Percentiles rank a stretch among this genome's conserved stretches.
phyloP scores from a whole-genome alignment of 768 basidiomycete species.

The Lactarius vividus region DNA sequence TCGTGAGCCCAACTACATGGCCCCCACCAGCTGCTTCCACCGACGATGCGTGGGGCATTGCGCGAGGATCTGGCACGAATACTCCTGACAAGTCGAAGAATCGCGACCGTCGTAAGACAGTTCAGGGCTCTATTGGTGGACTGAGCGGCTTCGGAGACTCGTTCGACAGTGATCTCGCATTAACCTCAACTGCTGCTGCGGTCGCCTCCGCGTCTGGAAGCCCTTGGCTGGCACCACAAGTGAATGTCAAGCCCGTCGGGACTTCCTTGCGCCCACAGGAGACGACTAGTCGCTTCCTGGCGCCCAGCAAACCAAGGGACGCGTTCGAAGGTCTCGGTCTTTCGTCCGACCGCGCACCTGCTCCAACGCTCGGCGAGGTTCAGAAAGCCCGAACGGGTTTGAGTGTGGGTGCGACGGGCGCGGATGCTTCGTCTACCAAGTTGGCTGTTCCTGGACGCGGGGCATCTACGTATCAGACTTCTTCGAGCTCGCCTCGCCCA shows the following conservation, averaged over 20 bases:
- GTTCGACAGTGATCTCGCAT: conserved; percentile 37
- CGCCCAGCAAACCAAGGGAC: conserved; percentile 46
- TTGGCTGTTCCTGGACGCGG: conserved; percentile 21
- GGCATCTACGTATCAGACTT: conserved; percentile 11
- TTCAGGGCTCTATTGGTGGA: conserved; percentile 11
- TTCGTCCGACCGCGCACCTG: conserved; percentile 42
- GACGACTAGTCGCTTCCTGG: conserved; percentile 12
- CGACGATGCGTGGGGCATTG: conserved; percentile 24
- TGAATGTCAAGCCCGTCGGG: conserved; percentile 8
- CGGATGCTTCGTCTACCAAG: conserved; percentile 8
- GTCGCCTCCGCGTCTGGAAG: conserved; percentile 2
- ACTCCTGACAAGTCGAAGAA: conserved; percentile 21
- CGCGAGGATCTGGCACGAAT: conserved; percentile 8
- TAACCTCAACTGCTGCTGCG: conserved; percentile 13
- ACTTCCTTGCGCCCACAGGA: conserved; percentile 14
- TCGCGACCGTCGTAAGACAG: conserved; percentile 25
- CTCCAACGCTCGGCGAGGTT: conserved; percentile 74
- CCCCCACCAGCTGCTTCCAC: background rate
- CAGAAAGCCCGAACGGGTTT: conserved; percentile 68
- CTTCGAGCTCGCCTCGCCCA: conserved; percentile 22
- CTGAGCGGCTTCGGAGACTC: conserved; percentile 59
- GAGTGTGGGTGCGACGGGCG: conserved; percentile 38
- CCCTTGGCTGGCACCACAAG: conserved; percentile 11
- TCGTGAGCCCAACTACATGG: conserved; percentile 26
- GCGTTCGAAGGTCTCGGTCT: conserved; percentile 78